Conservation (phyloP, 2,329 filamentous ascomycete species). For the Phialocephala sp. region DNA sequence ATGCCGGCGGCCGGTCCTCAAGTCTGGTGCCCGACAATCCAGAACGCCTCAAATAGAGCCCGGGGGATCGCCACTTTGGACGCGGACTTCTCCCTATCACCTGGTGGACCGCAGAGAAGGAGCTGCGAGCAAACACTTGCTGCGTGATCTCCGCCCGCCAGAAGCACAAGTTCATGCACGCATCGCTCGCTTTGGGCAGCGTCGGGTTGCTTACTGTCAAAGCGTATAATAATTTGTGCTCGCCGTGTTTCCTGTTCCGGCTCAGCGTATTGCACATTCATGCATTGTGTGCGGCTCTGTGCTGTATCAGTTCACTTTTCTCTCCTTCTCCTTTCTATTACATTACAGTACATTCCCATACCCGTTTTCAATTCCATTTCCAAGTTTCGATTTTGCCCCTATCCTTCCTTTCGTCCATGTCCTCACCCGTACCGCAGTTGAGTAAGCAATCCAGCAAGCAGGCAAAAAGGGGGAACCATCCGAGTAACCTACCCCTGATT, state of each 20-base stretch:
- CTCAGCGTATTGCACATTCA: conserved; percentile 3
- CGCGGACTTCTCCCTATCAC: too few relatives aligned
- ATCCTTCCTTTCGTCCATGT: not conserved
- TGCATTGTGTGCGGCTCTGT: conserved; percentile 23
- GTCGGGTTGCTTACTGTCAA: conserved; percentile 11
- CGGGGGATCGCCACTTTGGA: conserved; percentile 3
- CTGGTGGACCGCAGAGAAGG: not conserved
- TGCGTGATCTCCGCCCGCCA: not conserved
- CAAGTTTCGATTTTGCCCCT: not conserved
- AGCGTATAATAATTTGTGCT: conserved; percentile 8
- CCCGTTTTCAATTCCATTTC: too few relatives aligned
- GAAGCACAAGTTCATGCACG: not conserved
- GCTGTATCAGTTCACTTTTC: conserved; percentile 12
- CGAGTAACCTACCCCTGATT: not conserved
- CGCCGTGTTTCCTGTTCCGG: not conserved
- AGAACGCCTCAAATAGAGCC: conserved; percentile 4
- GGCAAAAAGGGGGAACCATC: conserved; percentile 2
- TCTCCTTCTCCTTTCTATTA: not conserved
- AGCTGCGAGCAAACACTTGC: not conserved
- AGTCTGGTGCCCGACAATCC: not conserved
- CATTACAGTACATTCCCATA: too few relatives aligned
- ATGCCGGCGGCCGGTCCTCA: not conserved
- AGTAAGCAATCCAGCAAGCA: not conserved
- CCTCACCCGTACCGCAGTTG: too few relatives aligned
- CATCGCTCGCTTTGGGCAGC: conserved; percentile 12